Evolutionary conservation across 1,284 basidiomycete genomes (phyloP).

Genomic region (Cryptococcus jaspeensis): DNA sequence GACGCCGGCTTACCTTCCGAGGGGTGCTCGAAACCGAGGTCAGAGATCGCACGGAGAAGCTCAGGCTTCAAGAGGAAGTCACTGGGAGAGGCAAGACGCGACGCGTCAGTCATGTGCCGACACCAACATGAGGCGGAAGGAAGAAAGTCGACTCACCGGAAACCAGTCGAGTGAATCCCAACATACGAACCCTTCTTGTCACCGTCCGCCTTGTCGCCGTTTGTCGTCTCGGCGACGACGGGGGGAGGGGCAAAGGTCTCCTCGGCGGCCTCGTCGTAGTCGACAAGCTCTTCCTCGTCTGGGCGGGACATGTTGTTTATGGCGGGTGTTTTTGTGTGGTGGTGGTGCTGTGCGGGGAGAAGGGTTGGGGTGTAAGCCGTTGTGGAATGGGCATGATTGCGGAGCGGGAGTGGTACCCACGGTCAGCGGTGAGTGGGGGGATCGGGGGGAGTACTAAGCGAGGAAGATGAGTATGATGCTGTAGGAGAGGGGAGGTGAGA

Average conservation of each 20-base stretch:
- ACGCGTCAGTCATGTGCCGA: not conserved
- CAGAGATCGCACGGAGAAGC: slow-evolving; percentile 93
- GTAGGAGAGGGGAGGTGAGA: slow-evolving; percentile 2
- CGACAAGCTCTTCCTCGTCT: slow-evolving; percentile 57
- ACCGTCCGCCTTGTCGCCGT: slow-evolving; percentile 62
- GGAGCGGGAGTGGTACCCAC: not conserved
- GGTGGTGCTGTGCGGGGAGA: not conserved
- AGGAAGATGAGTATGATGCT: too few relatives aligned
- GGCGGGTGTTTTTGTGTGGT: not conserved
- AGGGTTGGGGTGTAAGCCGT: too few relatives aligned
- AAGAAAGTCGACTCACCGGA: slow-evolving; percentile 62
- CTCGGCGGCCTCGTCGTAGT: slow-evolving; percentile 94
- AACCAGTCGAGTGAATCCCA: slow-evolving; percentile 93
- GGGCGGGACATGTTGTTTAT: slow-evolving; percentile 31
- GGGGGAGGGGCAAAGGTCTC: slow-evolving; percentile 69
- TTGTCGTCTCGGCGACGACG: slow-evolving; percentile 56
- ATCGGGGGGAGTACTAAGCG: slow-evolving; percentile 1
- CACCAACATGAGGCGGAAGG: not conserved
- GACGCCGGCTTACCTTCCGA: slow-evolving; percentile 76
- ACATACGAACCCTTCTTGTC: slow-evolving; percentile 97
- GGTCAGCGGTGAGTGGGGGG: not conserved
- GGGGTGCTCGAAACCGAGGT: slow-evolving; percentile 98
- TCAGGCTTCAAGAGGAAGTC: slow-evolving; percentile 98
- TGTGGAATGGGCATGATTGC: too few relatives aligned
- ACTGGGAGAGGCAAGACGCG: slow-evolving; percentile 52